A percentile compares a stretch with the other conserved stretches of the same genome.
These are phyloP conservation scores for Rhododendron ovatum DNA, from an alignment of 148 eudicot species.

Conservation along the genomic window DNA sequence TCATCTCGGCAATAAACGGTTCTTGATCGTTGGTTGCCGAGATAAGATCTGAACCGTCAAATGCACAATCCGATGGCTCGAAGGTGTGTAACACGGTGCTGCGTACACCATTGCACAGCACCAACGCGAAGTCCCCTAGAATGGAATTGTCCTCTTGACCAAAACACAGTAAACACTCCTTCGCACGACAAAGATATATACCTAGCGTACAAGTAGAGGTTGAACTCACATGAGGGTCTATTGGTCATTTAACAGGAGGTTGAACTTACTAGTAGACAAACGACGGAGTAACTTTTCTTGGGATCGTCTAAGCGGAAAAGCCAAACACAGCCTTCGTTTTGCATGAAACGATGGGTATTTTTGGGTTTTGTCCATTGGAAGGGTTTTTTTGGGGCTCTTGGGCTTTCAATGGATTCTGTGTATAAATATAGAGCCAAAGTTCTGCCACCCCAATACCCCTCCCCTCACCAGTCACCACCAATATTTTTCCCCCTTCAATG, in stretches of 20 bases:
- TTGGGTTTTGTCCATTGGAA: background rate
- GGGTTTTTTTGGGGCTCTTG: background rate
- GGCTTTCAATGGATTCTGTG: background rate
- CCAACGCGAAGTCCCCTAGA: too few species aligned
- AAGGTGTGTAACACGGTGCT: too few species aligned
- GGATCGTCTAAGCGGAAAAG: background rate
- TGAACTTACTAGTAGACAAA: background rate
- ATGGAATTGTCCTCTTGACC: background rate
- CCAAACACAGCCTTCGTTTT: background rate
- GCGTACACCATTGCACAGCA: too few species aligned
- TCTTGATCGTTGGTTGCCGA: too few species aligned
- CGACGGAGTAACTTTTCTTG: background rate
- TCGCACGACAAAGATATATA: background rate
- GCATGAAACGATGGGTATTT: background rate
- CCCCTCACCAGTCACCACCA: background rate
- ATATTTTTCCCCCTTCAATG: constrained; percentile 34
- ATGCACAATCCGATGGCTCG: too few species aligned
- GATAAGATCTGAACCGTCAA: too few species aligned
- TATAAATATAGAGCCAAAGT: background rate
- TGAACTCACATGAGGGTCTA: background rate
- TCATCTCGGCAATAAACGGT: too few species aligned
- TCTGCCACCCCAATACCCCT: background rate
- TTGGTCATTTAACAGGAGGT: background rate
- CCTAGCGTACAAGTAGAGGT: too few species aligned
- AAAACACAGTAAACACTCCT: background rate